Evolutionary conservation across 306 rosid genomes (phyloP), one percentile per base, ranked within the genome.

Genomic region (Vigna angularis): DNA sequence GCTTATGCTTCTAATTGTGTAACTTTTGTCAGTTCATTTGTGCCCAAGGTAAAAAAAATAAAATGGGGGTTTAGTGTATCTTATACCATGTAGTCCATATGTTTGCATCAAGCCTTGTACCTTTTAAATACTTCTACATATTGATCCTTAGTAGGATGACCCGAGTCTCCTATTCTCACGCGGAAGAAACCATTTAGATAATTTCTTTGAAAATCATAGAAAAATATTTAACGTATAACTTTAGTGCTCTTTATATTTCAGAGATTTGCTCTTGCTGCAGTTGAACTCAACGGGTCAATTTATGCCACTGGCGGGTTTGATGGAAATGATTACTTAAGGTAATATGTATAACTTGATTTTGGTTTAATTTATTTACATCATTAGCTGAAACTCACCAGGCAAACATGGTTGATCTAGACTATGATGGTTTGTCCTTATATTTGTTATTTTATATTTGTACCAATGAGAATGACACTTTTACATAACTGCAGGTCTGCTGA

Each of bases 271-370:
- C 87, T 94, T 66, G 91, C 88, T 65, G 96, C 94, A 0, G 96
- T 75, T 48, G 99, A 88, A 79, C 91, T 90, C 79, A 87, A 88
- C 14, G 94, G 94, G 3, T 88, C 71, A 53, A 72, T 95, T 72
- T 95, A 95, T 34, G 98, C 93, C 67, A 84, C 93, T 38, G 99
- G 99, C 8, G 99, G 99, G 53, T 93, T 15, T 81, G 96, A 93
- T 80, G 99, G 97, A 69, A 79, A 15, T 40, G 82, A 76, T 82
- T 93, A 95, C 84, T 68, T 93, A 72, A 85, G 77, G 99, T 93
- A 76, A 88, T 97, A 78, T 73, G 55, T 64, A 61, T 63, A 65
- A 14, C 67, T 38, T 64, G 17, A 40, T 80, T 77, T 72, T 66
- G 20, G 22, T 74, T 53, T 26, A 73, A 64, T 48, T 59, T 15